Conservation (phyloP, 1,139 yeast species). For the Geotrichum fermentans region DNA sequence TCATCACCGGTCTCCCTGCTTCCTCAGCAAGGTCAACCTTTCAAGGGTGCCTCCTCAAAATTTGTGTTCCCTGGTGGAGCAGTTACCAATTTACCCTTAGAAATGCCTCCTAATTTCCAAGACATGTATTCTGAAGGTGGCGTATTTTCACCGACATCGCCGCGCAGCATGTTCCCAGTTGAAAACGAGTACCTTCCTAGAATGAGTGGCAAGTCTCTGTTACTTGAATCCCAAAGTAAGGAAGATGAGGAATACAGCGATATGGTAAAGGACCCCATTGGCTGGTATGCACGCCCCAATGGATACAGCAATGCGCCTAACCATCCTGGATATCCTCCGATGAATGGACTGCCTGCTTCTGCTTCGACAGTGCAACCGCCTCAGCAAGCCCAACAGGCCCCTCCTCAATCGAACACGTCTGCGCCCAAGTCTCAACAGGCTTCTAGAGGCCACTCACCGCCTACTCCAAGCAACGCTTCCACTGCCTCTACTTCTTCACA, state of each 20-base stretch:
- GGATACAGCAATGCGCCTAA: not conserved
- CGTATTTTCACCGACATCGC: slow-evolving; percentile 24
- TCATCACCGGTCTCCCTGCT: slow-evolving; percentile 2
- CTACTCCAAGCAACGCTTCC: not conserved
- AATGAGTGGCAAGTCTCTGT: slow-evolving; percentile 31
- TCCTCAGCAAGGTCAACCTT: slow-evolving; percentile 10
- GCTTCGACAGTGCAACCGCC: slow-evolving; percentile 6
- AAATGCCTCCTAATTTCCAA: slow-evolving; percentile 8
- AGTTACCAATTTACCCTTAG: not conserved
- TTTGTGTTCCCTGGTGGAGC: slow-evolving; percentile 15
- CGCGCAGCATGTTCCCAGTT: slow-evolving; percentile 29
- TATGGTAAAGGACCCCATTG: slow-evolving; percentile 31
- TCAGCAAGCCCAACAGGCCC: slow-evolving; percentile 4
- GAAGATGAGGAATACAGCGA: slow-evolving; percentile 34
- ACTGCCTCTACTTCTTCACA: not conserved
- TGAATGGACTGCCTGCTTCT: slow-evolving; percentile 1
- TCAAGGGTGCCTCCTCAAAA: slow-evolving; percentile 14
- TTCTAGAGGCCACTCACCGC: slow-evolving; percentile 4
- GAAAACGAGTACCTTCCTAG: slow-evolving; percentile 17
- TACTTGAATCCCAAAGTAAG: slow-evolving; percentile 33
- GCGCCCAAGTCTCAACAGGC: not conserved
- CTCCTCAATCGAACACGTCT: not conserved
- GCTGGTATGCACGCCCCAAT: slow-evolving; percentile 24
- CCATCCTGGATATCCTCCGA: not conserved
- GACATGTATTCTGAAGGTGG: slow-evolving; percentile 12